Evolutionary conservation across 805 yeast species (phyloP), one percentile per base, ranked within the genome.

Genomic region (Yarrowia sp.): DNA sequence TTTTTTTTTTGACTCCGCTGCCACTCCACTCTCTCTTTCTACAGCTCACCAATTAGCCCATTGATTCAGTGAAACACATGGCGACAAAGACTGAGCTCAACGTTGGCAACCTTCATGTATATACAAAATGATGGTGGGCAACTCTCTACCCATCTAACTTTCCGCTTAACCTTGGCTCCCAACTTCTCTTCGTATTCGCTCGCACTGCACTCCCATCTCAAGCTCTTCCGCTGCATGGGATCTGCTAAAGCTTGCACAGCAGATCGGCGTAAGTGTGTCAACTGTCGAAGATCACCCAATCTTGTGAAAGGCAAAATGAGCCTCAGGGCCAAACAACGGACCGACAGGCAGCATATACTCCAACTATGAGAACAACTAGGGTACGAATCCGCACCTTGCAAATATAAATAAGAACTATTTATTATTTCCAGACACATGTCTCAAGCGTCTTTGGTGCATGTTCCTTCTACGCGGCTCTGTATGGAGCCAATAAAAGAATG

Each of bases 141-240:
- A 48, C 54, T 32, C 38, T 32, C 12, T 4, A 19, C 4, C 28
- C 38, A 6, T 19, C 38, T 17, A 32, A 14, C 38, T 48, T 32
- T 10, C 28, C 26, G 54, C 54, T 21, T 30, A 48, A 48, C 54
- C 32, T 43, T 48, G 24, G 28, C 19, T 3, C 26, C 28, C 54
- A 32, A 48, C 38, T 32, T 48, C 19, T 48, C 38, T 48, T 48
- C 54, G 54, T 48, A 48, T 48, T 48, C 54, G 54, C 54, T 48
- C 54, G 35, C 26, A 30, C 38, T 14, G 26, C 38, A 8, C 36
- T 4, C 26, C 35, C 38, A 48, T 30, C 54, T 26, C 32, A 12
- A 28, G 14, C 54, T 4, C 35, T 48, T 48, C 54, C 54, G 54
- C 54, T 48, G 54, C 54, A 48, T 48, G 54, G 54, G 32, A 48